phyloP scores from a whole-genome alignment of 139 green algal species.

The Haematococcus sp. region DNA sequence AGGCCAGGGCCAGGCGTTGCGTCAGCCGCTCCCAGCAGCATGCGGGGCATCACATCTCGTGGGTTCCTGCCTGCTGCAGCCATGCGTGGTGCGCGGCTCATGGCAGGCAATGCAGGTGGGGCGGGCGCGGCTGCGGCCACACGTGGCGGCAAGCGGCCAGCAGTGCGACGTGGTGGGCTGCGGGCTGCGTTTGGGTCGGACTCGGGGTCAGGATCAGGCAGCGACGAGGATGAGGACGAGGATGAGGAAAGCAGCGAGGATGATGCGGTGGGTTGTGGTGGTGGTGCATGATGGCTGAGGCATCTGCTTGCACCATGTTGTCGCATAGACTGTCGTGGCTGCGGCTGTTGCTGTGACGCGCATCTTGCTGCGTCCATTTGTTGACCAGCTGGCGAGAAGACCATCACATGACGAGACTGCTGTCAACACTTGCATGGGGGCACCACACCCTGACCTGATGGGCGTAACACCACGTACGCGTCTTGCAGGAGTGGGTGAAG shows the following conservation, averaged over 20 bases:
- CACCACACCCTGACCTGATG: background rate
- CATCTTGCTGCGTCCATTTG: background rate
- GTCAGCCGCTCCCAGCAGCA: no score
- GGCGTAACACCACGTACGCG: no score
- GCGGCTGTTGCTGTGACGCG: no score
- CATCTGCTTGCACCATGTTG: no score
- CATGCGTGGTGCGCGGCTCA: no score
- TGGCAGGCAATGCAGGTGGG: conserved; percentile 1
- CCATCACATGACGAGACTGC: background rate
- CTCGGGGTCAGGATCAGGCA: conserved; percentile 24
- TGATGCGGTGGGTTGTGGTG: conserved; percentile 38
- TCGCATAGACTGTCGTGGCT: no score
- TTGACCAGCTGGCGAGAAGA: background rate
- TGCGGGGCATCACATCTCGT: no score
- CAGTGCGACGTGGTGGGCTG: conserved; percentile 4
- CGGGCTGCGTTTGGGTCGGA: background rate
- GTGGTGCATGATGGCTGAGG: background rate
- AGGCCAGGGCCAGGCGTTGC: no score
- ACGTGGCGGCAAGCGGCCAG: background rate
- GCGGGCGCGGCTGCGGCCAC: background rate
- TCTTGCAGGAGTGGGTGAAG: conserved; percentile 63
- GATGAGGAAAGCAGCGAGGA: conserved; percentile 50
- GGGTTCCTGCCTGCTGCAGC: no score
- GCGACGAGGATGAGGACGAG: conserved; percentile 33
- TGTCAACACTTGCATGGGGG: background rate